Conservation (phyloP, 352 stramenopile genomes). For the Saprolegnia diclina region DNA sequence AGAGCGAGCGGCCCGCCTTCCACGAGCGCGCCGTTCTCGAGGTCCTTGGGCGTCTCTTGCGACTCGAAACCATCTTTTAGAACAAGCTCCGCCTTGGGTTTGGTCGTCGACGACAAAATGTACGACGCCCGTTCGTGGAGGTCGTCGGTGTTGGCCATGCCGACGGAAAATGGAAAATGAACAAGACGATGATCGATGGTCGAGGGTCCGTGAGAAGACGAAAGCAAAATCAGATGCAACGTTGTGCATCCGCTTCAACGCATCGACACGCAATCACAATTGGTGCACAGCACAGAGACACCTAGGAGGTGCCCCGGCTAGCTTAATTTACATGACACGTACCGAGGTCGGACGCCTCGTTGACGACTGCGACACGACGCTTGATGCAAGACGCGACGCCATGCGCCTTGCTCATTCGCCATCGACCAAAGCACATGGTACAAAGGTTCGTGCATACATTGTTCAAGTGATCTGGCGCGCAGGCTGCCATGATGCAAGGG, state of each 20-base stretch:
- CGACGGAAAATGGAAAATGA: background rate
- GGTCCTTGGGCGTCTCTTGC: slow-evolving; percentile 23
- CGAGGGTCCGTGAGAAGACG: background rate
- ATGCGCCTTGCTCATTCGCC: background rate
- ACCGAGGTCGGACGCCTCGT: too few relatives aligned
- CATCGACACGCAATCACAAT: too few relatives aligned
- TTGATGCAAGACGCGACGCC: background rate
- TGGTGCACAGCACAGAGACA: background rate
- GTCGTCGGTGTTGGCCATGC: background rate
- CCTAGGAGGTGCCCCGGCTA: background rate
- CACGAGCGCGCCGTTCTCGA: slow-evolving; percentile 41
- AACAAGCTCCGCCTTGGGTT: background rate
- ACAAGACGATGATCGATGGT: background rate
- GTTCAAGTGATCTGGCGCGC: too few relatives aligned
- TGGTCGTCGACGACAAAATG: background rate
- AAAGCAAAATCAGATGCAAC: background rate
- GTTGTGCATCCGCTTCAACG: too few relatives aligned
- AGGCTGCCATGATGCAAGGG: too few relatives aligned
- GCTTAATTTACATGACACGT: background rate
- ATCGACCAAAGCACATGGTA: background rate
- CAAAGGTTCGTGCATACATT: background rate
- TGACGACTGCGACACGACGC: background rate
- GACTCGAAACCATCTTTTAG: background rate
- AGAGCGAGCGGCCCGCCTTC: slow-evolving; percentile 39
- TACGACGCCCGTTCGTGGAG: background rate